Evolutionary conservation across 495 filamentous ascomycete genomes (phyloP), one percentile per base, ranked within the genome.

Genomic region (Xylaria curta): DNA sequence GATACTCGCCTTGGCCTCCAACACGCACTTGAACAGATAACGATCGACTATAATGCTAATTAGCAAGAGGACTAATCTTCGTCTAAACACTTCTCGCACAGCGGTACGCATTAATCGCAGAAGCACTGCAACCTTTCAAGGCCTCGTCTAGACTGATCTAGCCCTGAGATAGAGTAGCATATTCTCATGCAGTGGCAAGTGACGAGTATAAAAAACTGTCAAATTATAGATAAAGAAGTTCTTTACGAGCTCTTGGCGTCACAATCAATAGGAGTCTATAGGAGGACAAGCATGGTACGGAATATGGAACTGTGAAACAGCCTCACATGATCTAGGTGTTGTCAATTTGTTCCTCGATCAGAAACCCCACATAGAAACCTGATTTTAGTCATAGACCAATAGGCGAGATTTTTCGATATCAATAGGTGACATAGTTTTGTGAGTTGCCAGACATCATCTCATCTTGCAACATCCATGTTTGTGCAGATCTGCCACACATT

Each of bases 401-500:
- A 28, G 53, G 21, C 26, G 53, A 31, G 53, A 56, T 7, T 56
- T 56, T 13, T 56, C 26, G 26, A 31, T 56, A 56, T 56, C 12
- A 56, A 31, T 56, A 12, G 53, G 26, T 13, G 53, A 56, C 12
- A 56, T 56, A 13, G 53, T 10, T 4, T 31, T 56, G 24, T 28
- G 4, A 56, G 53, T 56, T 31, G 7, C 7, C 13, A 21, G n/a
- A 53, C 1, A 0, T 8, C 51, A 54, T 54, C 51, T 54, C 17
- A 54, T 54, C 24, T 54, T 28, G 31, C 31, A 17, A 36, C 7
- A 21, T 40, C 19, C 2, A 38, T 40, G n/a, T 9, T 24, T 17
- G 59, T 12, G 59, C 38, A 62, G 59, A 62, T 62, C 59, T 13
- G 33, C 21, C 21, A 62, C 38, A 17, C 19, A 62, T 62, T 62